Evolutionary conservation across 2,329 filamentous ascomycete species (phyloP).

Genomic region (Colletotrichum plurivorum): DNA sequence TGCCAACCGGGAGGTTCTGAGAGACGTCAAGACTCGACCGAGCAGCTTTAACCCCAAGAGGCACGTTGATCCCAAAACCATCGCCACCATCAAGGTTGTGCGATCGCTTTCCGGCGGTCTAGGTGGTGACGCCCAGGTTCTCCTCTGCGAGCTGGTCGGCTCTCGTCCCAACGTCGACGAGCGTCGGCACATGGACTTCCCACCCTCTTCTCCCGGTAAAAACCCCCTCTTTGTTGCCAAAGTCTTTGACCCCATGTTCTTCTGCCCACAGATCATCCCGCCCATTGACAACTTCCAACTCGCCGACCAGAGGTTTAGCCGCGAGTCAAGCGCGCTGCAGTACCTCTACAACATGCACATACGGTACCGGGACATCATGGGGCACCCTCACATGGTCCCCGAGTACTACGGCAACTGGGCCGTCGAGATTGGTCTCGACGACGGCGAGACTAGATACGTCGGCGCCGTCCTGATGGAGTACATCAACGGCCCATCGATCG

Average conservation of each 20-base stretch:
- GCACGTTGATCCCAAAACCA: not conserved
- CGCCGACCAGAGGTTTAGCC: too few relatives aligned
- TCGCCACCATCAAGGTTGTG: not conserved
- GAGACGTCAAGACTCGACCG: not conserved
- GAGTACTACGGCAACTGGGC: not conserved
- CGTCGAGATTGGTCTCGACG: too few relatives aligned
- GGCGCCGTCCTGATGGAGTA: constrained; percentile 8
- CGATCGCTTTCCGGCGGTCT: not conserved
- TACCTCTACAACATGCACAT: not conserved
- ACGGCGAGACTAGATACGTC: not conserved
- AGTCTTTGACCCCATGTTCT: too few relatives aligned
- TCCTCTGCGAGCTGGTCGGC: too few relatives aligned
- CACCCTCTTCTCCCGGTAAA: too few relatives aligned
- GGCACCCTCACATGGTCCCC: not conserved
- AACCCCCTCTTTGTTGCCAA: too few relatives aligned
- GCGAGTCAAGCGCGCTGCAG: not conserved
- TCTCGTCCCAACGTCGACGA: too few relatives aligned
- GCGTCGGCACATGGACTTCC: too few relatives aligned
- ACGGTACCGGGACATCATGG: not conserved
- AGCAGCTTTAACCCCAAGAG: not conserved
- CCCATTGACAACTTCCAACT: too few relatives aligned
- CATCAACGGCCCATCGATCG: not conserved
- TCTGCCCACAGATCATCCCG: too few relatives aligned
- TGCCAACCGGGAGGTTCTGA: too few relatives aligned
- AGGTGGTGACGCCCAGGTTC: too few relatives aligned